A percentile compares a stretch with the other conserved stretches of the same genome.
phyloP scores from a whole-genome alignment of 2,329 filamentous ascomycete species.

The Albifimbria verrucaria region DNA sequence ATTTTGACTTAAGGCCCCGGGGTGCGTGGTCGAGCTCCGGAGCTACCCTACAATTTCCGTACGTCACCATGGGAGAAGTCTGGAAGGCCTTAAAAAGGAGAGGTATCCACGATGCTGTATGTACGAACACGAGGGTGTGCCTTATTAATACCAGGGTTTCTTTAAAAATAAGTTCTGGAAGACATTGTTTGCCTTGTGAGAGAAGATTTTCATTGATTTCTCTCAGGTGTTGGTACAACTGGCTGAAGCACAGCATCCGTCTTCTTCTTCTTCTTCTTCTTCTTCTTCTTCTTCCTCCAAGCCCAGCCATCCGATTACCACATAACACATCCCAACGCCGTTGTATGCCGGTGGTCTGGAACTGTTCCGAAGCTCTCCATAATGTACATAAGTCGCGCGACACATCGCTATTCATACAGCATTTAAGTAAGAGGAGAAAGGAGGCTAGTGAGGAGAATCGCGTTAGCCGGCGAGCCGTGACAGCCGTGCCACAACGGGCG shows the following conservation, averaged over 20 bases:
- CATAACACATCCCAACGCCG: slow-evolving; percentile 19
- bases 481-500: not conserved
- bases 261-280: not conserved
- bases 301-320: slow-evolving; percentile 13
- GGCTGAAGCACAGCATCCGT: not conserved
- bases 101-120: too few species aligned
- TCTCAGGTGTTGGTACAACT: not conserved
- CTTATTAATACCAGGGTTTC: not conserved
- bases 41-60: not conserved
- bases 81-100: too few species aligned
- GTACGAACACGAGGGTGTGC: too few species aligned
- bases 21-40: not conserved
- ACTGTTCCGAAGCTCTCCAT: slow-evolving; percentile 9
- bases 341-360: slow-evolving; percentile 18
- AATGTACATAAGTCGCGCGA: slow-evolving; percentile 19
- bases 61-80: not conserved
- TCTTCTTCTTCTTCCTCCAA: not conserved
- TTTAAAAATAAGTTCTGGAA: not conserved
- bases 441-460: slow-evolving; percentile 40
- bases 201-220: not conserved
- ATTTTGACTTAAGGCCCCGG: not conserved
- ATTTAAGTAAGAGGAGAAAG: slow-evolving; percentile 62
- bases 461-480: slow-evolving; percentile 15
- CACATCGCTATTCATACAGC: slow-evolving; percentile 8
- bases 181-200: not conserved